Evolutionary conservation across 179 eudicot species (phyloP).

Genomic region (Heliamphora pulchella): DNA sequence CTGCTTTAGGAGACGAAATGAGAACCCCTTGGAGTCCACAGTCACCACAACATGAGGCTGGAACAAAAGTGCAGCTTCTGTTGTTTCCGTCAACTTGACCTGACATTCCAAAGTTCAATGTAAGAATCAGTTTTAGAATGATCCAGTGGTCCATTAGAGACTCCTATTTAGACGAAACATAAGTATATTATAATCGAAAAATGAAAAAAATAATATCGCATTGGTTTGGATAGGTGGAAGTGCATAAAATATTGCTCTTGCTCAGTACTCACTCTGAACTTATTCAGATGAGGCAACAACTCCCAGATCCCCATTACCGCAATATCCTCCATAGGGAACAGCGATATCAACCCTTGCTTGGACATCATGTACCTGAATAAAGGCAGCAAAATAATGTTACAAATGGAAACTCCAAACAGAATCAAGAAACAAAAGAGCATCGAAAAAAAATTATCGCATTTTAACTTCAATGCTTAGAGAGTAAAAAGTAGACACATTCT

Average conservation of each 20-base stretch:
- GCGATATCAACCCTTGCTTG: slow-evolving; percentile 56
- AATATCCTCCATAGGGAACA: slow-evolving; percentile 86
- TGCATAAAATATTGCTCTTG: not conserved
- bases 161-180: not conserved
- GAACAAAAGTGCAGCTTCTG: slow-evolving; percentile 61
- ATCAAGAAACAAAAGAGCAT: not conserved
- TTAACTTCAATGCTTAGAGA: not conserved
- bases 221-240: not conserved
- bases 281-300: slow-evolving; percentile 69
- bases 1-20: slow-evolving; percentile 71
- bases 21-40: slow-evolving; percentile 90
- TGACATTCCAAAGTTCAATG: slow-evolving; percentile 28
- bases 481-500: not conserved
- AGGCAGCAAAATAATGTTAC: not conserved
- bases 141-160: not conserved
- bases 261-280: slow-evolving; percentile 55
- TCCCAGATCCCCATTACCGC: slow-evolving; percentile 97
- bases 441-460: not conserved
- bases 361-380: slow-evolving; percentile 52
- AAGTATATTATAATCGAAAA: not conserved
- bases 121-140: slow-evolving; percentile 11
- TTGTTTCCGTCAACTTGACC: slow-evolving; percentile 63
- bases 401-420: not conserved
- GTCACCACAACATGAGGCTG: slow-evolving; percentile 83
- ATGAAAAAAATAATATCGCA: not conserved